Conservation (phyloP, 2,329 filamentous ascomycete species). For the Monosporascus sp. region DNA sequence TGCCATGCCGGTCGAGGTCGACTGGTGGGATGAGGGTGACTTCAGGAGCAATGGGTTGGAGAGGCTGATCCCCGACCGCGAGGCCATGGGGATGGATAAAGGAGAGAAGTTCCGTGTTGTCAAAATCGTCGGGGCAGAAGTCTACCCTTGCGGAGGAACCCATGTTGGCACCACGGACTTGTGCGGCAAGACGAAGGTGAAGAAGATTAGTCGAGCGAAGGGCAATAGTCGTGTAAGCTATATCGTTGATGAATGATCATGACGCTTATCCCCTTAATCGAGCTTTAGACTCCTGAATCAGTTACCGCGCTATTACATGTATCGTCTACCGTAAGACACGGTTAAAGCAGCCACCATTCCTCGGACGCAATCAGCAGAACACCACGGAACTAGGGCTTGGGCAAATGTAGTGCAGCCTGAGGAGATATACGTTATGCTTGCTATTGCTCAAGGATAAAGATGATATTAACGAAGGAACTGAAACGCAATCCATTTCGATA, state of each 20-base stretch:
- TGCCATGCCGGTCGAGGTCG: constrained; percentile 54
- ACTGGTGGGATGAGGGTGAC: constrained; percentile 63
- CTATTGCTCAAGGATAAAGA: no score
- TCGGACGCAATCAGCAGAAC: no score
- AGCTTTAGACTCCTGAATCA: background rate
- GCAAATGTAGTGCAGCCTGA: no score
- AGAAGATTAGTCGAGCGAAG: constrained; percentile 61
- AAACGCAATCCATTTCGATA: no score
- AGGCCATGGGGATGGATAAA: constrained; percentile 26
- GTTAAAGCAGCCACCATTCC: no score
- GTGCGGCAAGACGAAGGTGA: constrained; percentile 57
- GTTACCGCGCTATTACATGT: no score
- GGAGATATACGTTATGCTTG: no score
- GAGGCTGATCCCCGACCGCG: constrained; percentile 47
- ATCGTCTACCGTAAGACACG: no score
- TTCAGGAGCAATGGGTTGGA: constrained; percentile 49
- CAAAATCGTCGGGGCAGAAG: constrained; percentile 61
- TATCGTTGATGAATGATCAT: constrained; percentile 6
- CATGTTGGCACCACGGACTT: constrained; percentile 58
- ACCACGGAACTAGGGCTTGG: no score
- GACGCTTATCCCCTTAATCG: background rate
- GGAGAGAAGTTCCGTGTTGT: constrained; percentile 61
- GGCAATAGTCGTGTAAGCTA: constrained; percentile 57
- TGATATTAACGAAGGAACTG: no score
- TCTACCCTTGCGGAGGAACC: constrained; percentile 71